Base-by-base conservation (phyloP, 805 yeast genomes). In the Pichia insulana region DNA sequence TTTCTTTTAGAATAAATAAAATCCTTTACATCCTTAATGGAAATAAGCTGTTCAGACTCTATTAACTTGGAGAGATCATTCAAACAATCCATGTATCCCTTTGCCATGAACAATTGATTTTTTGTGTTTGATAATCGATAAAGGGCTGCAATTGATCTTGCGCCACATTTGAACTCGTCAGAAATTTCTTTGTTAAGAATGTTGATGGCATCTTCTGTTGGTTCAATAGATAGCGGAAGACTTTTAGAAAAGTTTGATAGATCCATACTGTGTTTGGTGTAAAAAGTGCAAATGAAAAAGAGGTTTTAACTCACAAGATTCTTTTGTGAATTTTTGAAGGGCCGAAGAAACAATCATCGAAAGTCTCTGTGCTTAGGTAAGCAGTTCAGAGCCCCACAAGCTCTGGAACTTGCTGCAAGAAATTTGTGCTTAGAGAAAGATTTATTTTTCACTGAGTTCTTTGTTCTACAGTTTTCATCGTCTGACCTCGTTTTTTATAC, bases 151-250 rank as follows among this genome's bases (percentile, higher is more conserved):
- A 81, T 83, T 7, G 83, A 71, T 42, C 79, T 73, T 22, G 88
- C 88, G 7, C 88, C 88, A 42, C 68, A 69, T 57, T 77, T 80
- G 62, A 81, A 82, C 54, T 80, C 82, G n/a, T 64, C 60, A 0
- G 78, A 69, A 25, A 82, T 64, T 36, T 80, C 82, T 34, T 60
- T 63, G 45, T 70, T 73, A 36, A 79, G 61, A 25, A 69, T 72
- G 22, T 62, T 58, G 1, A 76, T 57, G n/a, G 76, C 62, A 8
- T 67, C 66, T 30, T 71, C 72, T 34, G 65, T 67, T 10, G 74
- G 63, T 3, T 77, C 72, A 30, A 56, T 63, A 0, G 80, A 67
- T 2, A 73, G 65, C 1, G 85, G 86, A 17, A 80, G 61, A 39
- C 70, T 66, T 8, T 67, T 62, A 2, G 82, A 74, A 34, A 80